Evolutionary conservation across 2,329 filamentous ascomycete genomes (phyloP), one percentile per base, ranked within the genome.

Genomic region (Cladophialophora yegresii): DNA sequence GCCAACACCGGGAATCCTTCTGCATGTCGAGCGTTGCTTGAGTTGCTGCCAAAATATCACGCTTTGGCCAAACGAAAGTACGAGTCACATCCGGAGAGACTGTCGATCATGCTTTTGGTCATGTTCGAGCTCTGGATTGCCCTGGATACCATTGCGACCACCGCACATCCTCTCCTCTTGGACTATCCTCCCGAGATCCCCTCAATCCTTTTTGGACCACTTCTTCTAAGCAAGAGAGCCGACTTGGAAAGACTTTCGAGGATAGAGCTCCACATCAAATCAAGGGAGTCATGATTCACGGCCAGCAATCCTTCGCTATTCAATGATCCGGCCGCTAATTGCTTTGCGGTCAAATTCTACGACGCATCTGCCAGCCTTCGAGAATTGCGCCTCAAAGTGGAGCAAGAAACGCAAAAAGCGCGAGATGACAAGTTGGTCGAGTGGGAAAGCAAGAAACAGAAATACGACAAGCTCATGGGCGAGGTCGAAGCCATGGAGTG

Each of bases 41-140:
- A n/a, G n/a, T n/a, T n/a, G n/a, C n/a, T n/a, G n/a, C n/a, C n/a
- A n/a, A n/a, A n/a, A n/a, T n/a, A n/a, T n/a, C n/a, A n/a, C n/a
- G n/a, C n/a, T n/a, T n/a, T n/a, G n/a, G n/a, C n/a, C n/a, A n/a
- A n/a, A n/a, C n/a, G n/a, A n/a, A n/a, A n/a, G n/a, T n/a, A n/a
- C n/a, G n/a, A n/a, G n/a, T 65, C 57, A 0, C 77, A 80, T 1
- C 81, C 85, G 30, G 0, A 83, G 64, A 74, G 73, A 0, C 69
- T 76, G 0, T 89, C 87, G 0, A 65, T 80, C 4, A 86, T 87
- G 82, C 62, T 86, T 2, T 76, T 89, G 0, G 84, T 81, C 0
- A 69, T 84, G 0, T 68, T 86, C 2, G 84, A 88, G 60, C 71
- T 89, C 0, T 89, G 86, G 87, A 71, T 84, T 7, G 83, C 82